Conservation (phyloP, 768 basidiomycete species). For the Calocybe indica region DNA sequence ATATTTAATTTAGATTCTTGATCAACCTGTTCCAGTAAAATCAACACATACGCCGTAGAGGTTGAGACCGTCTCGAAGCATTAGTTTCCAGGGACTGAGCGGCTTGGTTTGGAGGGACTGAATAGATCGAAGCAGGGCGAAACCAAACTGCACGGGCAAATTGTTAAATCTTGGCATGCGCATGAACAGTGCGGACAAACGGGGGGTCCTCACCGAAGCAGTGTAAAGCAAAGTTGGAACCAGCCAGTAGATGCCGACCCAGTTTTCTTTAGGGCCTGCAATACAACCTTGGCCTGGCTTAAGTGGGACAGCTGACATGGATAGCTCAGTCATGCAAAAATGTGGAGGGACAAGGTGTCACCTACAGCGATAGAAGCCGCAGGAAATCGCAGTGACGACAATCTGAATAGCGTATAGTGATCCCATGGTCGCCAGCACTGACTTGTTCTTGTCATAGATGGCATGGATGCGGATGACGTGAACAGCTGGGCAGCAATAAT, state of each 20-base stretch:
- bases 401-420: constrained; percentile 61
- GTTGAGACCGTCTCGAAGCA: constrained; percentile 87
- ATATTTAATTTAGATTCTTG: neutral
- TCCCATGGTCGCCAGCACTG: constrained; percentile 51
- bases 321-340: constrained; percentile 1
- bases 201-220: constrained; percentile 43
- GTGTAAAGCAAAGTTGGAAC: constrained; percentile 70
- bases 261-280: constrained; percentile 71
- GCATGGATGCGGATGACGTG: constrained; percentile 78
- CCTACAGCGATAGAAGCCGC: constrained; percentile 74
- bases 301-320: constrained; percentile 56
- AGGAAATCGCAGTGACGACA: constrained; percentile 66
- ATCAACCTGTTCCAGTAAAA: constrained; percentile 1
- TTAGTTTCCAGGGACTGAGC: constrained; percentile 72
- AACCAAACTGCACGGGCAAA: constrained; percentile 35
- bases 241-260: constrained; percentile 87
- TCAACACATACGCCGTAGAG: constrained; percentile 59
- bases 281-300: constrained; percentile 78
- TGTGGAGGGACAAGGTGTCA: constrained; percentile 5
- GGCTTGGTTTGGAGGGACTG: constrained; percentile 52
- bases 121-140: constrained; percentile 57
- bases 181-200: neutral
- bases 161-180: constrained; percentile 1
- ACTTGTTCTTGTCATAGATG: constrained; percentile 62
- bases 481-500: constrained; percentile 33